Conservation (phyloP, 2,329 filamentous ascomycete genomes). For the Seiridium unicorne region DNA sequence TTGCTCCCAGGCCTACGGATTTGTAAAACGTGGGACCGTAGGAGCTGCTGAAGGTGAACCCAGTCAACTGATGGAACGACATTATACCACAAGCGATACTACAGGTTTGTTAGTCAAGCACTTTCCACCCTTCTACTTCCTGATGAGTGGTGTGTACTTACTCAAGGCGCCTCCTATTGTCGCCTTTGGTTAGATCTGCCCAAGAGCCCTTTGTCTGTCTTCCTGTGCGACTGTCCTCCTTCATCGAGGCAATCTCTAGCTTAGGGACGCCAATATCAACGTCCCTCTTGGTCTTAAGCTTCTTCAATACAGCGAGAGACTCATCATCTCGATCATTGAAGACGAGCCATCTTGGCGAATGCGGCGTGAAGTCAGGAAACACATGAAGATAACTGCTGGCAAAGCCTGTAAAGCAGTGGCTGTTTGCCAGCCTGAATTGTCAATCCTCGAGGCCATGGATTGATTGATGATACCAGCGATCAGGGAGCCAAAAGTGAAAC, state of each 20-base stretch:
- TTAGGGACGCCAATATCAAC: constrained; percentile 5
- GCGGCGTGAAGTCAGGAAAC: not conserved
- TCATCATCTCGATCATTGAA: constrained; percentile 5
- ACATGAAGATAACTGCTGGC: constrained; percentile 10
- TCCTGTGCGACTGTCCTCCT: constrained; percentile 2
- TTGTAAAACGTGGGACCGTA: constrained; percentile 12
- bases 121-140: not conserved
- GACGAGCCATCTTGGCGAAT: constrained; percentile 8
- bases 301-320: not conserved
- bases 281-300: not conserved
- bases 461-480: constrained; percentile 19
- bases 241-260: constrained; percentile 12
- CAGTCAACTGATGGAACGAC: constrained; percentile 10
- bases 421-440: constrained; percentile 15
- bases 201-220: constrained; percentile 5
- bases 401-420: constrained; percentile 14
- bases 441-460: constrained; percentile 11
- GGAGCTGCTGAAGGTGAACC: constrained; percentile 6
- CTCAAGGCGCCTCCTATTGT: not conserved
- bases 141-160: not conserved
- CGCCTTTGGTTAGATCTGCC: constrained; percentile 1
- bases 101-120: not conserved
- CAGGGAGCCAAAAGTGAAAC: constrained; percentile 14
- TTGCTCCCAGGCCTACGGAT: constrained; percentile 5
- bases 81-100: constrained; percentile 10